Conservation (phyloP, 345 rosid genomes). For the Capsella bursapastoris region DNA sequence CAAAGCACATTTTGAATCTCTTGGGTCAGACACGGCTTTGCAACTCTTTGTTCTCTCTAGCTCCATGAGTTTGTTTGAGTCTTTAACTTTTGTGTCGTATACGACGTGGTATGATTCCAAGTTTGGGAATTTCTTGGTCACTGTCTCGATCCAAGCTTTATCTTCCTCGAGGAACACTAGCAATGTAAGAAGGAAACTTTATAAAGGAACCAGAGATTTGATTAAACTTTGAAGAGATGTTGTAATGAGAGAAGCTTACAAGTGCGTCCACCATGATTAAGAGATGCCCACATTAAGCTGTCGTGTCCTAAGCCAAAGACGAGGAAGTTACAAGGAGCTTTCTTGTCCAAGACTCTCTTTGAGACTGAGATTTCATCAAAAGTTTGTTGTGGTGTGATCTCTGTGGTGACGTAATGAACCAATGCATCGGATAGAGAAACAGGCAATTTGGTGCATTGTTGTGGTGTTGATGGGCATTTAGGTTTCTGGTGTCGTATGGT, state of each 20-base stretch:
- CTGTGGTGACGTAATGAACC: conserved; percentile 65
- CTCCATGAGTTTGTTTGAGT: not conserved
- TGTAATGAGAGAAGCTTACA: conserved; percentile 20
- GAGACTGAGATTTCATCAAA: conserved; percentile 65
- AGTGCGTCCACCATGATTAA: conserved; percentile 77
- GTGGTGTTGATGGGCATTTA: conserved; percentile 16
- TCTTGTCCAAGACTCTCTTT: conserved; percentile 57
- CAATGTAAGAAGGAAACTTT: not conserved
- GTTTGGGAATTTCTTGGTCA: conserved; percentile 57
- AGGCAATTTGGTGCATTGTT: conserved; percentile 59
- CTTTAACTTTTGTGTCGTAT: not conserved
- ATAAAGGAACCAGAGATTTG: not conserved
- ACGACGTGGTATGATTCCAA: conserved; percentile 67
- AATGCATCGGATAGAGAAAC: conserved; percentile 62
- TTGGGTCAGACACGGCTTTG: not conserved
- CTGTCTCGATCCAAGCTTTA: conserved; percentile 66
- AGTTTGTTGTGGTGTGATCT: conserved; percentile 85
- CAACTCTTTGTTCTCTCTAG: not conserved
- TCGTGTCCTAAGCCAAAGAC: conserved; percentile 87
- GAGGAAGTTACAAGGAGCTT: conserved; percentile 80
- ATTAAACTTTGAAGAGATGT: not conserved
- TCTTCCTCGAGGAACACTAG: conserved; percentile 78
- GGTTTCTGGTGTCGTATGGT: not conserved
- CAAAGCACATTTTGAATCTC: not conserved
- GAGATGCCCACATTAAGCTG: conserved; percentile 84